Evolutionary conservation across 2,329 filamentous ascomycete genomes (phyloP), one percentile per base, ranked within the genome.

Genomic region (Coleophoma eucalyptorum): DNA sequence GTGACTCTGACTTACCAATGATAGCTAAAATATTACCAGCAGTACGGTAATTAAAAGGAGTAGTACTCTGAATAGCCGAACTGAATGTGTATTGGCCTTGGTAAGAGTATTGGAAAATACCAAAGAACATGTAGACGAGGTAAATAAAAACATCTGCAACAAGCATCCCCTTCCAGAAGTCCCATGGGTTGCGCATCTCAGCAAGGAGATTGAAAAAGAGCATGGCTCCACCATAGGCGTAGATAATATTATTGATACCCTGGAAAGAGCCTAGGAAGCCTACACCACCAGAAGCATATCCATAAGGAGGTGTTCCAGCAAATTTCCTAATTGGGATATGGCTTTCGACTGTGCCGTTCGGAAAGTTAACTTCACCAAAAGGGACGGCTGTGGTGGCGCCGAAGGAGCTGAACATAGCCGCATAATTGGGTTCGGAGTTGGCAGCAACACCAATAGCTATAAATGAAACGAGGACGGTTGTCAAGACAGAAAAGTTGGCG

Each of bases 171-270:
- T 72, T 74, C 59, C 69, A 64, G 51, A 75, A 75, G 53, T 74
- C 72, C 55, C 62, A 63, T 4, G 72, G 72, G 21, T 69, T 69
- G 31, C 67, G 67, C 72, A 75, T 74, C 64, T 75, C 72, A 35
- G 79, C 73, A 66, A 83, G 71, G 52, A 84, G 75, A 50, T 81
- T 77, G 26, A 73, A 72, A 58, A 81, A 83, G 4, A 83, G 65
- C 61, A 79, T 74, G 2, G 76, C 76, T 13, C 80, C 80, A 19
- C 78, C 78, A 54, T 82, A 84, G 0, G 78, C 73, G 49, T 77
- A 79, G 15, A 83, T 78, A 12, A 72, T 55, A 18, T 16, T 49
- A 19, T 57, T 58, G 33, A 58, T 50, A 46, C 56, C 56, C 41
- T 58, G 52, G 57, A 49, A 55, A 50, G 55, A 45, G 21, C 54